Evolutionary conservation across 805 yeast genomes (phyloP).

Genomic region (Wickerhamomyces chaumierensis): DNA sequence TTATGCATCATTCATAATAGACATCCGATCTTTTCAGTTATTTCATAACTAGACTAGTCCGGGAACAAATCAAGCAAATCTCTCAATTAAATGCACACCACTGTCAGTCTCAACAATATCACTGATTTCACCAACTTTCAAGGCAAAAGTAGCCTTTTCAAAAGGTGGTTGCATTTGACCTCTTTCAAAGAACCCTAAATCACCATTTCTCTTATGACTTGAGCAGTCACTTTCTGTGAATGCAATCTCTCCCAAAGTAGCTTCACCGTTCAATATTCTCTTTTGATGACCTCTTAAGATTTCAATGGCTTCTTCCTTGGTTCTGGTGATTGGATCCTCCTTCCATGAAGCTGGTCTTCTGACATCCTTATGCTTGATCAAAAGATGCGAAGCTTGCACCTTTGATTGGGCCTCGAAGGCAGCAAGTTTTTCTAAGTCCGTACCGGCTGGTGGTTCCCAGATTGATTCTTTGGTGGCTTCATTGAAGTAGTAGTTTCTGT

Average conservation of each 20-base stretch:
- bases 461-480: conserved; percentile 58
- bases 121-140: conserved; percentile 76
- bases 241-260: conserved; percentile 63
- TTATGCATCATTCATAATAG: too few species aligned
- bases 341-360: conserved; percentile 93
- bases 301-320: conserved; percentile 75
- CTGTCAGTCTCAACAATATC: conserved; percentile 80
- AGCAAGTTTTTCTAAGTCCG: conserved; percentile 38
- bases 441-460: conserved; percentile 89
- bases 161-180: conserved; percentile 96
- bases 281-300: conserved; percentile 47
- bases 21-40: too few species aligned
- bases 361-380: conserved; percentile 73
- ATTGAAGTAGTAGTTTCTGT: conserved; percentile 76
- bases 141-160: conserved; percentile 75
- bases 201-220: conserved; percentile 82
- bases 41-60: too few species aligned
- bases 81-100: conserved; percentile 80
- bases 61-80: conserved; percentile 39
- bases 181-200: conserved; percentile 75
- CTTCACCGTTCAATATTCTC: conserved; percentile 51
- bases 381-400: conserved; percentile 70
- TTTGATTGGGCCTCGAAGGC: conserved; percentile 38
- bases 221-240: conserved; percentile 80
- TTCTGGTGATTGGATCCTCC: conserved; percentile 57